These are phyloP conservation scores for Blepharisma undulans DNA, from an alignment of 169 alveolate genomes.

Conservation along the genomic window DNA sequence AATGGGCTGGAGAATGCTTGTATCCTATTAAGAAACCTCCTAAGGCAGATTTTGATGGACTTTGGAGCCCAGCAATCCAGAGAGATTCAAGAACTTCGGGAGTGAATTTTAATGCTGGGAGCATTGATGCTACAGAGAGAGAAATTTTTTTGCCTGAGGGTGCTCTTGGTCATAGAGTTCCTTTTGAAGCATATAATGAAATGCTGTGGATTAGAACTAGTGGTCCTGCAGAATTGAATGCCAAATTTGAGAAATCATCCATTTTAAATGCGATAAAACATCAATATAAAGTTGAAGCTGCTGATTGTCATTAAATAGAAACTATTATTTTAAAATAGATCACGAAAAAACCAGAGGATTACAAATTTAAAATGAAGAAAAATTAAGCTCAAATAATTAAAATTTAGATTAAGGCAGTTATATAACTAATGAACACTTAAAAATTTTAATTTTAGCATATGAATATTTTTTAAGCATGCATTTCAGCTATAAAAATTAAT, in stretches of 20 bases:
- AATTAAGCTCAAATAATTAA: neutral
- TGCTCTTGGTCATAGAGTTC: neutral
- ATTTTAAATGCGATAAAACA: neutral
- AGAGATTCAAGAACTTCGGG: neutral
- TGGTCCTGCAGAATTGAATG: neutral
- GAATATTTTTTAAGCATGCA: too few species aligned
- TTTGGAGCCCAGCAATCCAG: too few species aligned
- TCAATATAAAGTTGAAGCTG: neutral
- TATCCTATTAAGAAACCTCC: neutral
- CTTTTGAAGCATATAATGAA: neutral
- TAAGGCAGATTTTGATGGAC: neutral
- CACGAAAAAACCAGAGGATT: neutral
- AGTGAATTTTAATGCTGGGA: slow-evolving; percentile 29
- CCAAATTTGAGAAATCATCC: neutral
- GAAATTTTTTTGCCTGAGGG: neutral
- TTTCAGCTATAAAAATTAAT: too few species aligned
- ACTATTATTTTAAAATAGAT: neutral
- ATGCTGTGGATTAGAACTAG: neutral
- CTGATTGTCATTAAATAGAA: neutral
- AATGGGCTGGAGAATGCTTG: slow-evolving; percentile 28
- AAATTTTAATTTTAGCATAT: too few species aligned
- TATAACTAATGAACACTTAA: too few species aligned
- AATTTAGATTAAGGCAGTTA: too few species aligned
- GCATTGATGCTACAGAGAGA: neutral
- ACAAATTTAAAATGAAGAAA: neutral